A percentile compares a stretch with the other conserved stretches of the same genome.
These are phyloP conservation scores for Begonia loranthoides DNA, from an alignment of 306 rosid species.

Conservation along the genomic window DNA sequence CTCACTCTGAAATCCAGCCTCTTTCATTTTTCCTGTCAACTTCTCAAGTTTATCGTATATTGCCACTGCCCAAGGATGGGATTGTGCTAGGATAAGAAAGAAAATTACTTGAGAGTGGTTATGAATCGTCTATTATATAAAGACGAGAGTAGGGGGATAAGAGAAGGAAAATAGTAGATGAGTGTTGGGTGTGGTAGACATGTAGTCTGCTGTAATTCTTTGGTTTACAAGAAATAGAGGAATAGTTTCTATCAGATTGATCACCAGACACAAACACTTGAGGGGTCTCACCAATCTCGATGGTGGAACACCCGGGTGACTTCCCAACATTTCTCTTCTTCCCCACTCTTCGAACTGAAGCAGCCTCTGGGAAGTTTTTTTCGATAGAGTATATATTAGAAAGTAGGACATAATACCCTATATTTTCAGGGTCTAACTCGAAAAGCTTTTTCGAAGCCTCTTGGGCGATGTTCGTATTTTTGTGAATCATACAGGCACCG, in stretches of 20 bases:
- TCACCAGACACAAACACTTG: conserved; percentile 75
- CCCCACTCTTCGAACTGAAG: conserved; percentile 60
- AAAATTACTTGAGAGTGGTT: too few relatives aligned
- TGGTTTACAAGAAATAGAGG: too few relatives aligned
- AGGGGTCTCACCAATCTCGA: conserved; percentile 62
- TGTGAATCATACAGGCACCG: conserved; percentile 89
- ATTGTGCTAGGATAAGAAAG: too few relatives aligned
- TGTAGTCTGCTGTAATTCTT: too few relatives aligned
- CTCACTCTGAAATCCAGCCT: conserved; percentile 69
- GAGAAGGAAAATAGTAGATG: too few relatives aligned
- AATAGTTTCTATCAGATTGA: too few relatives aligned
- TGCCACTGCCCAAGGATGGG: conserved; percentile 58
- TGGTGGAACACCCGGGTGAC: conserved; percentile 84
- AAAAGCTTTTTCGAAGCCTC: conserved; percentile 77
- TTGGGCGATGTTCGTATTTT: conserved; percentile 43
- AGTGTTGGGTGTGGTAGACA: too few relatives aligned
- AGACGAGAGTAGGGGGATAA: too few relatives aligned
- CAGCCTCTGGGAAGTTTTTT: conserved; percentile 81
- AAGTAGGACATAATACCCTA: conserved; percentile 75
- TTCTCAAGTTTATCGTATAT: conserved; percentile 80
- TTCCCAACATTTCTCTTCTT: conserved; percentile 63
- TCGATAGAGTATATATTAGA: conserved; percentile 76
- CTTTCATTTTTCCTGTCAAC: conserved; percentile 65
- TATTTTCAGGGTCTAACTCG: conserved; percentile 58
- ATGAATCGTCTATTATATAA: too few relatives aligned